Evolutionary conservation across 2,329 filamentous ascomycete genomes (phyloP).

Genomic region (Nothophoma quercina): DNA sequence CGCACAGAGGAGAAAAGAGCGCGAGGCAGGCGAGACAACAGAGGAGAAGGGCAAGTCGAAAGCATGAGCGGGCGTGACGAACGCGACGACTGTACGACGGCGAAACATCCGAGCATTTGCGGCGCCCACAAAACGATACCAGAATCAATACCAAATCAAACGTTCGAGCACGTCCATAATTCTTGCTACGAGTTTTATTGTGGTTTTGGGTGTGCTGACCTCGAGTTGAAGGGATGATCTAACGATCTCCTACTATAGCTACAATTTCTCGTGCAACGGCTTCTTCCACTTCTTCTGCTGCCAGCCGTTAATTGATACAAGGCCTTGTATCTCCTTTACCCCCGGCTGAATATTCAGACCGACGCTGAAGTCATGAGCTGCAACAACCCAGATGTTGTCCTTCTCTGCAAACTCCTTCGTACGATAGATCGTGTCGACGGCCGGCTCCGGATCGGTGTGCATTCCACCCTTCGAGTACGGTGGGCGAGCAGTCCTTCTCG

Average conservation of each 20-base stretch:
- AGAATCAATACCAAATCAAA: conserved; percentile 2
- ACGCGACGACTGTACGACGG: neutral
- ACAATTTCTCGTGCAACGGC: conserved; percentile 8
- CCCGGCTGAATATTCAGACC: conserved; percentile 31
- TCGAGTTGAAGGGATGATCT: no score
- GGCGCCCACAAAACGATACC: conserved; percentile 14
- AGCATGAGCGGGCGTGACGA: conserved; percentile 20
- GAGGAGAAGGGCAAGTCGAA: conserved; percentile 45
- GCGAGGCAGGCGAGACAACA: conserved; percentile 62
- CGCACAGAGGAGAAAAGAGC: conserved; percentile 92
- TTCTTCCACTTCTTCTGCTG: conserved; percentile 36
- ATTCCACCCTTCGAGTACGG: conserved; percentile 38
- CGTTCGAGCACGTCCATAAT: neutral
- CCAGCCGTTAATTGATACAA: conserved; percentile 38
- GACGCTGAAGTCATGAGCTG: conserved; percentile 42
- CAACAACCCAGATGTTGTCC: conserved; percentile 41
- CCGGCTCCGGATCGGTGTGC: conserved; percentile 38
- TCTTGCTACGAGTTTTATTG: no score
- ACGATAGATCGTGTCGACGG: conserved; percentile 37
- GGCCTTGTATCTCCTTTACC: conserved; percentile 32
- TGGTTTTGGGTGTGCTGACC: no score
- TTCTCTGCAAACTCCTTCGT: conserved; percentile 31
- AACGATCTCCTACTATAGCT: no score
- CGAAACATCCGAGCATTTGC: conserved; percentile 3
- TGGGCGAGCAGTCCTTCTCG: conserved; percentile 36